phyloP scores from a whole-genome alignment of 441 rosid genomes.

The Pelargonium cotyledonis region DNA sequence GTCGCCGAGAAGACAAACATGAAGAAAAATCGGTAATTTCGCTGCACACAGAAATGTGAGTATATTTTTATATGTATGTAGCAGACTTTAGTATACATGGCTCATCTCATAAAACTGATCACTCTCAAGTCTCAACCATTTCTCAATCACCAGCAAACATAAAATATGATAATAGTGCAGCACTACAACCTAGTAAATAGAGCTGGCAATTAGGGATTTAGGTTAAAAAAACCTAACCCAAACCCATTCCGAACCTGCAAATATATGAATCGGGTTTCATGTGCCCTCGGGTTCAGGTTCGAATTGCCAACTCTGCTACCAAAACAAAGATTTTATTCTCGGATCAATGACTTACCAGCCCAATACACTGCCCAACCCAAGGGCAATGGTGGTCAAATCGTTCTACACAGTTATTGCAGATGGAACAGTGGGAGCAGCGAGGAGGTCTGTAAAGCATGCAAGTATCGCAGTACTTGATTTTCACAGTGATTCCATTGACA shows the following conservation, averaged over 20 bases:
- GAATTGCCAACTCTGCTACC: background rate
- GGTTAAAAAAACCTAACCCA: too few relatives aligned
- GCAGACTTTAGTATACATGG: background rate
- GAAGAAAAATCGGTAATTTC: slow-evolving; percentile 95
- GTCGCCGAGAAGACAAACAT: slow-evolving; percentile 74
- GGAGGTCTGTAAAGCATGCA: slow-evolving; percentile 94
- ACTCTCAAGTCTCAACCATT: too few relatives aligned
- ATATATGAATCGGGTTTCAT: too few relatives aligned
- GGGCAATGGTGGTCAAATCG: slow-evolving; percentile 97
- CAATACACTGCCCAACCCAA: slow-evolving; percentile 99
- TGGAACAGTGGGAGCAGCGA: slow-evolving; percentile 91
- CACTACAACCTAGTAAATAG: background rate
- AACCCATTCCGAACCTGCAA: too few relatives aligned
- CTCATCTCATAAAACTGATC: too few relatives aligned
- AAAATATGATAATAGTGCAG: too few relatives aligned
- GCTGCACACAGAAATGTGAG: slow-evolving; percentile 45
- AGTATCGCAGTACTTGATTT: slow-evolving; percentile 85
- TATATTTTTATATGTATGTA: background rate
- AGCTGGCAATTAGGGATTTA: too few relatives aligned
- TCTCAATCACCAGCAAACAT: background rate
- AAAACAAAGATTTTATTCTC: background rate
- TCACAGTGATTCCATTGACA: slow-evolving; percentile 73
- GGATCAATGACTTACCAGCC: slow-evolving; percentile 52
- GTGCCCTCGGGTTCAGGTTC: too few relatives aligned
- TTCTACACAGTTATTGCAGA: slow-evolving; percentile 87